Evolutionary conservation across 208 protist genomes (phyloP), one percentile per base, ranked within the genome.

Genomic region (Trypanosoma rangeli): DNA sequence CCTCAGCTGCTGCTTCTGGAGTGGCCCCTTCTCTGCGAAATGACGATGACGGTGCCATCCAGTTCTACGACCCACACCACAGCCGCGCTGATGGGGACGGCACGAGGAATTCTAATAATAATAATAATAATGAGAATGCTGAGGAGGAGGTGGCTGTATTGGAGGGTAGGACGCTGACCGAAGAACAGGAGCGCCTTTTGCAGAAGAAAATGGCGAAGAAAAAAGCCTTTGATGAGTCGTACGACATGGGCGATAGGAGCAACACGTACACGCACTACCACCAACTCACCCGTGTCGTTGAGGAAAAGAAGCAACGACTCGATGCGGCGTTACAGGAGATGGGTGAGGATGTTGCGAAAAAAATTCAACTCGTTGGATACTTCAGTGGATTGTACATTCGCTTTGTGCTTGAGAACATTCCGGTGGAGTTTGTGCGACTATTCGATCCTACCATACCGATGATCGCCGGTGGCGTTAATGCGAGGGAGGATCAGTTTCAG

Each of bases 341-440:
- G 37, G 88, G 87, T 56, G 85, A 95, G 22, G 89, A 97, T 68
- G 59, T 95, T 1, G 83, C 83, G 10, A 85, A 94, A 63, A 93
- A 95, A 68, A 79, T 97, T 18, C 76, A 90, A 74, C 86, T 95
- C 42, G 91, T 97, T 13, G 92, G 97, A 64, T 98, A 90, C 80
- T 94, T 92, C 50, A 94, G 94, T 26, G 98, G 98, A 20, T 70
- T 94, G 18, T 99, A 99, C 79, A 87, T 99, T 35, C 95, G 98
- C 52, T 83, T 99, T 54, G 94, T 98, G 29, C 48, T 99, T 20
- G 67, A 91, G 28, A 86, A 87, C 31, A 78, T 99, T 13, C 98
- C 98, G 16, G 92, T 83, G 24, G 98, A 99, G 87, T 99, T 99
- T 74, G 65, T 97, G 29, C 65, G 87, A 48, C 65, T 95, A 74